A percentile compares a stretch with the other conserved stretches of the same genome.
Conservation (phyloP, 2,329 filamentous ascomycete genomes). For the Pyrenophora tritici-repentis region DNA sequence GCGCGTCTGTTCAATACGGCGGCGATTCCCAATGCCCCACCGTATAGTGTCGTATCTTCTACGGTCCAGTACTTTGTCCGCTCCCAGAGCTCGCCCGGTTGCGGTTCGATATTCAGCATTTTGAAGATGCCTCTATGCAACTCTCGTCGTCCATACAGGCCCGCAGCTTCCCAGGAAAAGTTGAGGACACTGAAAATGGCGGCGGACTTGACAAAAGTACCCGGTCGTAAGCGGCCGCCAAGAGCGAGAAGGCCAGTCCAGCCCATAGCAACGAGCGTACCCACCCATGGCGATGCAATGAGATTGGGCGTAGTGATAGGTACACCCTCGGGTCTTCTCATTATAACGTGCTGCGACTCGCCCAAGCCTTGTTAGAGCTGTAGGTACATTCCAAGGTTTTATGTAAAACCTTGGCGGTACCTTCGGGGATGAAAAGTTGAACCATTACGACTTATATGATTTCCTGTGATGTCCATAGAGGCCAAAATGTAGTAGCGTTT, state of each 20-base stretch:
- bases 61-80: conserved; percentile 21
- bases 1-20: conserved; percentile 21
- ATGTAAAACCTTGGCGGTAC: too few species aligned
- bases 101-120: conserved; percentile 20
- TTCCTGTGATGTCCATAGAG: too few species aligned
- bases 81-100: conserved; percentile 28
- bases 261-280: conserved; percentile 12
- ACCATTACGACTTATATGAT: too few species aligned
- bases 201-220: conserved; percentile 20
- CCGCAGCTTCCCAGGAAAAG: conserved; percentile 11
- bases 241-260: conserved; percentile 19
- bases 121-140: conserved; percentile 27
- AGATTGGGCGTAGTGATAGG: neutral
- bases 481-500: too few species aligned
- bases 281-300: conserved; percentile 11
- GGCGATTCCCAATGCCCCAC: conserved; percentile 20
- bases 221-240: conserved; percentile 22
- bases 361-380: conserved; percentile 19
- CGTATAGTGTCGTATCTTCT: conserved; percentile 22
- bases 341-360: conserved; percentile 24
- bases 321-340: neutral
- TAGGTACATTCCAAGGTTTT: too few species aligned
- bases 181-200: conserved; percentile 16
- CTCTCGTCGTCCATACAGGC: conserved; percentile 21
- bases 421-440: too few species aligned